phyloP scores from a whole-genome alignment of 2,329 filamentous ascomycete genomes.

The Phaeosphaeriaceae sp. region DNA sequence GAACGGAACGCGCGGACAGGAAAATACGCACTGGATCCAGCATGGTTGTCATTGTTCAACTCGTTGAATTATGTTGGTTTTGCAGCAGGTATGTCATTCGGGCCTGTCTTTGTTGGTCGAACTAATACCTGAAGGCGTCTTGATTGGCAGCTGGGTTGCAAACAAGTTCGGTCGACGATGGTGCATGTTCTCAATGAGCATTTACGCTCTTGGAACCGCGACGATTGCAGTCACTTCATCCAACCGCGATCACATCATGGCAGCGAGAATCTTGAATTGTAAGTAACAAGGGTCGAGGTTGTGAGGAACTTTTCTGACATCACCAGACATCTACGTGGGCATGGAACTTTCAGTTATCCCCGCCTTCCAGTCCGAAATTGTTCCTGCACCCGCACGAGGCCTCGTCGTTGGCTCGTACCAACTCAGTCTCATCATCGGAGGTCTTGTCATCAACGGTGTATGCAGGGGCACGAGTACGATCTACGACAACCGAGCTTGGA shows the following conservation, averaged over 20 bases:
- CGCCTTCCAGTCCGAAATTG: constrained; percentile 13
- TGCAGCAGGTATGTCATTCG: constrained; percentile 3
- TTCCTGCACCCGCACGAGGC: constrained; percentile 11
- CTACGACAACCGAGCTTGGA: constrained; percentile 7
- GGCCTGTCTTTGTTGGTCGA: neutral
- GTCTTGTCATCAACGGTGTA: constrained; percentile 8
- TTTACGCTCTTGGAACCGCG: constrained; percentile 9
- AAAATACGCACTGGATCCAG: constrained; percentile 7
- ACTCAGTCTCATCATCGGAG: constrained; percentile 8
- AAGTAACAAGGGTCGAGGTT: neutral
- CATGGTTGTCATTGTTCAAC: constrained; percentile 11
- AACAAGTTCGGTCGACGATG: constrained; percentile 7
- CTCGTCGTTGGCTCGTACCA: constrained; percentile 13
- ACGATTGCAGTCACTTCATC: constrained; percentile 6
- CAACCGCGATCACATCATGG: constrained; percentile 13
- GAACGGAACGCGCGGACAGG: neutral
- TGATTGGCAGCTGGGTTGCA: constrained; percentile 2
- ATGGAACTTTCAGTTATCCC: constrained; percentile 16
- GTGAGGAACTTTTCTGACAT: neutral
- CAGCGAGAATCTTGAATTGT: constrained; percentile 12
- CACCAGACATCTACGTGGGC: constrained; percentile 12
- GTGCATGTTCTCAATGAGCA: constrained; percentile 15
- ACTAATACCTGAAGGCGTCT: constrained; percentile 57
- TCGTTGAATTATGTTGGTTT: constrained; percentile 12
- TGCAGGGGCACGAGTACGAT: constrained; percentile 11